Evolutionary conservation across 805 yeast genomes (phyloP), one percentile per base, ranked within the genome.

Genomic region (Saturnispora dispora): DNA sequence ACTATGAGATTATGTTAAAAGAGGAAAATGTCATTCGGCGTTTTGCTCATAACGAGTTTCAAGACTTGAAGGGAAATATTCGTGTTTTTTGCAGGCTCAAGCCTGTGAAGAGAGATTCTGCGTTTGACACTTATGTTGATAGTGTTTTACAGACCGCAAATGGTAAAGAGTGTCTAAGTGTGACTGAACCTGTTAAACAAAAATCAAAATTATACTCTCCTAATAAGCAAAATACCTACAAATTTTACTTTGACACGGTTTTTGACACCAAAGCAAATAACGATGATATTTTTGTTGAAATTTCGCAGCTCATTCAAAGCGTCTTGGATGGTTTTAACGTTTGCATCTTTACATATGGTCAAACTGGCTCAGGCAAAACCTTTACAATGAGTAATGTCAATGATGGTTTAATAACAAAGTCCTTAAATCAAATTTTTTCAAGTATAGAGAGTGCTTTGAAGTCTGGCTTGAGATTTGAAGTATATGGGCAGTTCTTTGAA

Each of bases 341-440:
- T 3, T 89, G 97, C 65, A 87, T 93, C 1, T 88, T 91, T 70
- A 96, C 98, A 0, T 91, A 93, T 64, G 99, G 99, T 1, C 99
- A 91, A 66, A 93, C 99, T 0, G 96, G 93, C 0, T 84, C 97
- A 0, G 99, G 99, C 3, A 91, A 91, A 63, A 91, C 98, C 0
- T 83, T 69, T 64, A 93, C 99, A 0, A 93, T 91, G 98, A 77
- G 89, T 2, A 69, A 75, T 25, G 69, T 77, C 0, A 60, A 66
- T 1, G 84, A 83, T 60, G 98, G 99, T 15, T 79, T 91, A 71
- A 88, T 89, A 33, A 88, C 95, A 1, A 71, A 78, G 17, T 85
- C 96, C 0, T 74, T 90, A 13, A 65, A 70, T 15, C 85, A 83
- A 59, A 83, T 91, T 4, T 88, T 88, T 60, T 67, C 74, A 4